phyloP scores from a whole-genome alignment of 768 basidiomycete species.

The Leccinum boreale region DNA sequence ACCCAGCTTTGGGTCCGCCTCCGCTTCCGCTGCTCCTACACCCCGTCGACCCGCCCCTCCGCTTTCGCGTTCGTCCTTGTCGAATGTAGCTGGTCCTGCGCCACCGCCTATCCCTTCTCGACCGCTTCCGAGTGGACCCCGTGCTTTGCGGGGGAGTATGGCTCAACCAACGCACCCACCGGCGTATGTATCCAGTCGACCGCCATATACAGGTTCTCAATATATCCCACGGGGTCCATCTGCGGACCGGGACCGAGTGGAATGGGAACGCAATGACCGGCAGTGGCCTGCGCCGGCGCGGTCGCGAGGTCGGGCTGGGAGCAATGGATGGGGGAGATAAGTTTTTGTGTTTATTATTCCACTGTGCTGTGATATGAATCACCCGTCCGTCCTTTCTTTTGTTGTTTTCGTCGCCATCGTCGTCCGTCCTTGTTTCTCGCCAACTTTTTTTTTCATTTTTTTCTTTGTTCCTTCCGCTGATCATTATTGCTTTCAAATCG shows the following conservation, averaged over 20 bases:
- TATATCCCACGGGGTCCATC: slow-evolving; percentile 49
- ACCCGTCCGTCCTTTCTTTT: neutral
- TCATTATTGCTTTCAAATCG: slow-evolving; percentile 33
- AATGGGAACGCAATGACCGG: slow-evolving; percentile 45
- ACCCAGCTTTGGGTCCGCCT: slow-evolving; percentile 23
- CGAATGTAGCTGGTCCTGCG: slow-evolving; percentile 17
- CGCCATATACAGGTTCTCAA: slow-evolving; percentile 28
- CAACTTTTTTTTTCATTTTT: neutral
- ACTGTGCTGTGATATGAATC: slow-evolving; percentile 11
- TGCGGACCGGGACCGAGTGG: slow-evolving; percentile 47
- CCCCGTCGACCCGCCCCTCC: slow-evolving; percentile 32
- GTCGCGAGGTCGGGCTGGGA: slow-evolving; percentile 33
- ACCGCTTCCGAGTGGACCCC: slow-evolving; percentile 39
- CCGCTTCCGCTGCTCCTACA: slow-evolving; percentile 18
- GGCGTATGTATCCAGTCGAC: slow-evolving; percentile 14
- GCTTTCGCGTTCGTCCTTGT: slow-evolving; percentile 29
- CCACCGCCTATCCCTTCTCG: slow-evolving; percentile 28
- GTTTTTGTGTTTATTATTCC: slow-evolving; percentile 3
- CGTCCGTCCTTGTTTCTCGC: neutral
- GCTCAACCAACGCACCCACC: slow-evolving; percentile 22
- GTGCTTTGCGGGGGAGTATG: slow-evolving; percentile 34
- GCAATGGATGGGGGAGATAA: slow-evolving; percentile 36
- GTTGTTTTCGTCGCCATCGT: neutral
- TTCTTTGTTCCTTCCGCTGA: slow-evolving; percentile 16
- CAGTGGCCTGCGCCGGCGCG: slow-evolving; percentile 27